These are phyloP conservation scores for Metschnikowia henanensis DNA, from an alignment of 805 yeast genomes.

Conservation along the genomic window DNA sequence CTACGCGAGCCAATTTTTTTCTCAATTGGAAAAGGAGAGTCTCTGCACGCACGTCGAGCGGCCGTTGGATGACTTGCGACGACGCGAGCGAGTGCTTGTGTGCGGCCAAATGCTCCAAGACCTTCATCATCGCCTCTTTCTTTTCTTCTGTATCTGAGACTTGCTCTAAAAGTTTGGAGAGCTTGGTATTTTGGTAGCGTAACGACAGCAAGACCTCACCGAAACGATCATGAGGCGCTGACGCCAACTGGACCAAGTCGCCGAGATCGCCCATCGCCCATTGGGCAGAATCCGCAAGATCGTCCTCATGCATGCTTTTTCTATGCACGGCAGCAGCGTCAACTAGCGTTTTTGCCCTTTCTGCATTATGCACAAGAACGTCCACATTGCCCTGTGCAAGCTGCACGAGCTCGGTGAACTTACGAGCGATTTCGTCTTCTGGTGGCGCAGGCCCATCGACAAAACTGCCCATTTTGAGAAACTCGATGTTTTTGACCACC, in stretches of 20 bases:
- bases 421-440: slow-evolving; percentile 13
- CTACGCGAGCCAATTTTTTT: slow-evolving; percentile 25
- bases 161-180: slow-evolving; percentile 11
- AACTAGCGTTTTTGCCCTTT: slow-evolving; percentile 14
- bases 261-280: slow-evolving; percentile 20
- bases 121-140: slow-evolving; percentile 24
- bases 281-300: slow-evolving; percentile 13
- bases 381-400: slow-evolving; percentile 27
- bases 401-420: slow-evolving; percentile 24
- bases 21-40: slow-evolving; percentile 26
- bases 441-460: slow-evolving; percentile 2
- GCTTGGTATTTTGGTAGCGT: slow-evolving; percentile 4
- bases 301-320: slow-evolving; percentile 2
- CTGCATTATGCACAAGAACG: slow-evolving; percentile 23
- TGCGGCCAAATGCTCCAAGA: slow-evolving; percentile 27
- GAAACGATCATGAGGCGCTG: slow-evolving; percentile 1
- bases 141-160: slow-evolving; percentile 19
- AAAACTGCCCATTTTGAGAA: slow-evolving; percentile 22
- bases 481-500: neutral
- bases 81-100: slow-evolving; percentile 15
- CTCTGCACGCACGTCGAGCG: slow-evolving; percentile 33
- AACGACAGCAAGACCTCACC: slow-evolving; percentile 2
- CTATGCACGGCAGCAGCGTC: slow-evolving; percentile 11
- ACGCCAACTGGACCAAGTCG: slow-evolving; percentile 10
- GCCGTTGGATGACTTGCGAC: slow-evolving; percentile 21